Conservation (phyloP, 768 basidiomycete species). For the Tephrocybe sp. region DNA sequence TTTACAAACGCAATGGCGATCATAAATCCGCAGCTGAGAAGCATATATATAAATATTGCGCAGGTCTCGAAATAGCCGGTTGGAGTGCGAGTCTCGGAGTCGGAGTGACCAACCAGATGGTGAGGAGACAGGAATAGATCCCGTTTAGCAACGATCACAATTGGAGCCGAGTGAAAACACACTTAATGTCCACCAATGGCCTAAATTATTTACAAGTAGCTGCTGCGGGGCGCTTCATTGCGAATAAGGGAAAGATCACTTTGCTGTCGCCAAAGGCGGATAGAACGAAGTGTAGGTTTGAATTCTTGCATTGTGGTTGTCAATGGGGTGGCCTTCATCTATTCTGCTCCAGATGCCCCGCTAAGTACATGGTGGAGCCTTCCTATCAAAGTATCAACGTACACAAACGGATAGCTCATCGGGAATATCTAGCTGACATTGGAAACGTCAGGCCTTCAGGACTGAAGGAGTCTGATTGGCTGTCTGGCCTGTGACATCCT, state of each 20-base stretch:
- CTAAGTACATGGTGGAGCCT: slow-evolving; percentile 4
- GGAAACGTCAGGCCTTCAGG: too few species aligned
- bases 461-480: too few species aligned
- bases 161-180: neutral
- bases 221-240: neutral
- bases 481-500: neutral
- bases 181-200: neutral
- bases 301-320: neutral
- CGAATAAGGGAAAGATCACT: neutral
- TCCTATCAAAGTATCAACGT: neutral
- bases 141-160: slow-evolving; percentile 13
- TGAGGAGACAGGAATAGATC: slow-evolving; percentile 7
- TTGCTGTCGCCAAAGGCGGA: neutral
- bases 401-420: neutral
- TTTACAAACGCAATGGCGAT: slow-evolving; percentile 12
- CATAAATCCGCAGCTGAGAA: slow-evolving; percentile 17
- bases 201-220: too few species aligned
- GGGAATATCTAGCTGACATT: too few species aligned
- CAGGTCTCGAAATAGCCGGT: slow-evolving; percentile 10
- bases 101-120: slow-evolving; percentile 11
- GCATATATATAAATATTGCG: slow-evolving; percentile 6
- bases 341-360: neutral
- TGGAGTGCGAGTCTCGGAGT: slow-evolving; percentile 22
- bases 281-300: neutral
- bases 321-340: neutral